A percentile compares a stretch with the other conserved stretches of the same genome.
These are phyloP conservation scores for Alternaria angustiovoidea DNA, from an alignment of 2,329 filamentous ascomycete species.

Conservation along the genomic window DNA sequence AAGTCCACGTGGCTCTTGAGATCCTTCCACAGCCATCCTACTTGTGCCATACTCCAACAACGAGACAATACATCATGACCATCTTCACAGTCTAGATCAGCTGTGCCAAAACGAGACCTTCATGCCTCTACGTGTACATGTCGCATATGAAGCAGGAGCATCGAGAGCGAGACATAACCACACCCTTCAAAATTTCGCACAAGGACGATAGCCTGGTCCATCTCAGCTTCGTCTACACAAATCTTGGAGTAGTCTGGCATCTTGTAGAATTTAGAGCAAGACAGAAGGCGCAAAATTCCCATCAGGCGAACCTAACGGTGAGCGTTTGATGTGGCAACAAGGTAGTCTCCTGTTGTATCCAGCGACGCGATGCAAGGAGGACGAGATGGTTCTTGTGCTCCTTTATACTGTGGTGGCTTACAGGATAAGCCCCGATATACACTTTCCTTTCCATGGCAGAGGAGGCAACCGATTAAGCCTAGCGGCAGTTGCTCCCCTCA, in stretches of 20 bases:
- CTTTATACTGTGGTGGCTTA: neutral
- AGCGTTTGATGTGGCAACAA: neutral
- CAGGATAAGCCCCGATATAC: neutral
- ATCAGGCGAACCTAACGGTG: neutral
- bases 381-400: neutral
- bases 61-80: neutral
- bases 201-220: neutral
- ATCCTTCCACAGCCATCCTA: neutral
- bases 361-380: neutral
- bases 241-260: neutral
- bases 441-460: neutral
- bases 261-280: neutral
- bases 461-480: neutral
- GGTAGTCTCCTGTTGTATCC: neutral
- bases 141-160: neutral
- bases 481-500: neutral
- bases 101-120: neutral
- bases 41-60: neutral
- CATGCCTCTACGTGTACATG: neutral
- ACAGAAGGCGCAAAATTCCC: neutral
- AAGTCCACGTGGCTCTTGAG: neutral
- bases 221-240: neutral
- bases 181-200: neutral
- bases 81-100: neutral
- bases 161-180: neutral